These are phyloP conservation scores for Blastocystis sp. DNA, from an alignment of 352 stramenopile genomes.

Conservation along the genomic window DNA sequence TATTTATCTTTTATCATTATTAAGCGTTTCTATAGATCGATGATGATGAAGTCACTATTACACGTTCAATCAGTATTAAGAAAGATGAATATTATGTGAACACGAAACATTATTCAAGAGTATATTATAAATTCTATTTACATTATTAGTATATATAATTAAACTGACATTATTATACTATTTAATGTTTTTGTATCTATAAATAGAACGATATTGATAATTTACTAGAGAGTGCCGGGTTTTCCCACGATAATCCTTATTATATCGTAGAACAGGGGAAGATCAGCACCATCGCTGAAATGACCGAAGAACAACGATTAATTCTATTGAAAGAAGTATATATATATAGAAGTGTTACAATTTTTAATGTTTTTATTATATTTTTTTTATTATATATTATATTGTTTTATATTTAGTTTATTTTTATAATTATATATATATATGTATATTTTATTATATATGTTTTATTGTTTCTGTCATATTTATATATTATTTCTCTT, in stretches of 20 bases:
- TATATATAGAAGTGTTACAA: too few species aligned
- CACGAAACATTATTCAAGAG: constrained; percentile 75
- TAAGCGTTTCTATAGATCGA: constrained; percentile 50
- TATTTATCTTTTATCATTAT: neutral
- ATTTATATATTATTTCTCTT: too few species aligned
- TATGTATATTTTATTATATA: too few species aligned
- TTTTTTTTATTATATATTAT: too few species aligned
- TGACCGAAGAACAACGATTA: constrained; percentile 85
- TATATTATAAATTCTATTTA: neutral
- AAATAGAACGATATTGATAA: constrained; percentile 78
- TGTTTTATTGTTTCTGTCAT: too few species aligned
- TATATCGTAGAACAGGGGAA: constrained; percentile 99
- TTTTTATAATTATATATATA: too few species aligned
- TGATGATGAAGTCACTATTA: constrained; percentile 72
- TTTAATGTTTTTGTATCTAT: neutral
- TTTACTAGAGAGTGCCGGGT: constrained; percentile 89
- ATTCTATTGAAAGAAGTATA: constrained; percentile 94
- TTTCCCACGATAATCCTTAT: constrained; percentile 96
- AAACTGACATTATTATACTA: neutral
- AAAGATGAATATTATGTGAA: constrained; percentile 99
- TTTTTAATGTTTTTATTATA: too few species aligned
- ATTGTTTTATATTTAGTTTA: too few species aligned
- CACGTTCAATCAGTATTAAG: constrained; percentile 91
- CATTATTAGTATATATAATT: neutral
- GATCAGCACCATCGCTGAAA: constrained; percentile 84